Evolutionary conservation across 2,329 filamentous ascomycete genomes (phyloP).

Genomic region (Talaromyces sp.): DNA sequence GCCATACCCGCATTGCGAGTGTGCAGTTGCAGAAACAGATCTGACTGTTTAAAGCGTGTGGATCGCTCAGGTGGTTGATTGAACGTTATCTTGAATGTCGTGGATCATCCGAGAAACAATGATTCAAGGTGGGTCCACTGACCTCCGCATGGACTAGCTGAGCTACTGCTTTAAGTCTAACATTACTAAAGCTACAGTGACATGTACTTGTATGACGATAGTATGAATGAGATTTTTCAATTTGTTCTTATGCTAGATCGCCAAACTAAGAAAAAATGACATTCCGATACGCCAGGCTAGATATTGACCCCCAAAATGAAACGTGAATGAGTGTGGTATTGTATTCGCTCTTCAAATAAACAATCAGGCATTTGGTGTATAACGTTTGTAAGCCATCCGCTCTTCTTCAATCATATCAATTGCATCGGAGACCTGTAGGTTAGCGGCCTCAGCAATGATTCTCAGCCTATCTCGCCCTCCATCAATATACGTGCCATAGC

Average conservation of each 20-base stretch:
- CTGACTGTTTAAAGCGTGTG: too few relatives aligned
- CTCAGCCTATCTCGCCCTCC: constrained; percentile 39
- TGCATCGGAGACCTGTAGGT: constrained; percentile 43
- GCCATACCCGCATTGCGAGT: constrained; percentile 39
- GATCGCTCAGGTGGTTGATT: not conserved
- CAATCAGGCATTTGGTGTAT: constrained; percentile 19
- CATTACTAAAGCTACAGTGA: too few relatives aligned
- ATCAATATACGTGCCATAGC: constrained; percentile 37
- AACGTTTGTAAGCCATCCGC: constrained; percentile 39
- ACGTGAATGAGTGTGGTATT: constrained; percentile 10
- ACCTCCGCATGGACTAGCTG: not conserved
- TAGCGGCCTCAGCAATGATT: constrained; percentile 45
- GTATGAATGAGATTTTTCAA: not conserved
- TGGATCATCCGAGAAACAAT: not conserved
- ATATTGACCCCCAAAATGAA: not conserved
- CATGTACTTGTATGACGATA: not conserved
- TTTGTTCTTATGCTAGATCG: not conserved
- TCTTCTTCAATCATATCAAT: constrained; percentile 53
- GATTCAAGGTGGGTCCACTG: constrained; percentile 4
- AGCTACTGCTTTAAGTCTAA: not conserved
- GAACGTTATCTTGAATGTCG: not conserved
- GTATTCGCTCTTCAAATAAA: constrained; percentile 4
- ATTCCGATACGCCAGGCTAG: not conserved
- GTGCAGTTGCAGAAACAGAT: not conserved
- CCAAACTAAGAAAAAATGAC: not conserved